Evolutionary conservation across 108 stramenopile genomes (phyloP).

Genomic region (Mediolabrus comicus): DNA sequence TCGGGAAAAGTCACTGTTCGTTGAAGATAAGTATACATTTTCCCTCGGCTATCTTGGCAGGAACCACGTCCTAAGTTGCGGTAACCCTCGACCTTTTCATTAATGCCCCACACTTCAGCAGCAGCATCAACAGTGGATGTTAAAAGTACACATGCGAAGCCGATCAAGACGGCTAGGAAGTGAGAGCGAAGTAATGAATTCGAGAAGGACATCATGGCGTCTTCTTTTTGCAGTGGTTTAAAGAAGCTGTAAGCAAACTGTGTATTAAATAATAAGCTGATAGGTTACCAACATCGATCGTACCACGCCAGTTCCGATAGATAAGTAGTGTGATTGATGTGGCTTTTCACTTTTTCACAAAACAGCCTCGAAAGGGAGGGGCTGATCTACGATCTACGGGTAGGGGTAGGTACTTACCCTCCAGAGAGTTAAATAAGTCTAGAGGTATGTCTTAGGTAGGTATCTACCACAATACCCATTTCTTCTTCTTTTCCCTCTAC

Average conservation of each 20-base stretch:
- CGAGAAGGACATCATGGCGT: neutral
- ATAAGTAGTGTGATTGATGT: too few relatives aligned
- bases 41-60: constrained; percentile 24
- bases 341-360: too few relatives aligned
- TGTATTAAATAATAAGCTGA: too few relatives aligned
- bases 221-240: neutral
- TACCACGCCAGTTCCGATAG: too few relatives aligned
- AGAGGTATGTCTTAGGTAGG: too few relatives aligned
- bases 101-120: neutral
- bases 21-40: constrained; percentile 38
- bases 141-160: neutral
- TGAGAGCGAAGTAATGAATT: neutral
- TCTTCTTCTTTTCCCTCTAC: too few relatives aligned
- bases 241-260: neutral
- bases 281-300: too few relatives aligned
- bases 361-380: too few relatives aligned
- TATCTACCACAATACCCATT: too few relatives aligned
- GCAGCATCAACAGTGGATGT: neutral
- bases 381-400: too few relatives aligned
- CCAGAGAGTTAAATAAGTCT: too few relatives aligned
- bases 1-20: constrained; percentile 29
- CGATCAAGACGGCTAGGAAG: neutral
- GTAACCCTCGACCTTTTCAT: constrained; percentile 22
- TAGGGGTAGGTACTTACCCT: too few relatives aligned
- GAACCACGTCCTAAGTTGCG: constrained; percentile 25